Evolutionary conservation across 805 yeast species (phyloP), one percentile per base, ranked within the genome.

Genomic region (Starmerella cellae): DNA sequence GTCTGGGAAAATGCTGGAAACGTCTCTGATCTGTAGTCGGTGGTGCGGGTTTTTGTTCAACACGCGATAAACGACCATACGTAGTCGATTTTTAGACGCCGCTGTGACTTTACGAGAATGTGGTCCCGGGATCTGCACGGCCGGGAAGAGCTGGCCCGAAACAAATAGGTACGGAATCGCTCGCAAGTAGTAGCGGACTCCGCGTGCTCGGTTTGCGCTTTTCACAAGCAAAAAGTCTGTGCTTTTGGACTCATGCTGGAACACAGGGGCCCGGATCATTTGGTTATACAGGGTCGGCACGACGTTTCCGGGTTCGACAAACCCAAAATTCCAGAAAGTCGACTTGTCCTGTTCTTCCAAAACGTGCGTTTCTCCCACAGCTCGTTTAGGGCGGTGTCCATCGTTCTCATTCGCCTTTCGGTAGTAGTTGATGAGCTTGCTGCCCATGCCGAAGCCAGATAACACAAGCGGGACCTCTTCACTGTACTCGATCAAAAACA

Each of bases 251-350:
- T 84, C 94, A 57, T 91, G 98, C 55, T 78, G 77, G 65, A 83
- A 88, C 2, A 88, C 72, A 0, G 98, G 98, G 0, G 98, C 96
- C 47, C 98, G 66, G 4, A 80, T 60, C 80, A 91, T 79, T 54
- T 84, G 81, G 59, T 88, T 91, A 64, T 91, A 91, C 37, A 88
- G 64, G 0, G 98, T 82, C 1, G 97, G 97, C 2, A 87, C 95
- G 42, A 84, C 75, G 53, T 80, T 83, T 2, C 98, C 98, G 2
- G 85, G 82, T 36, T 84, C 95, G 6, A 91, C 97, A 63, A 81
- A 82, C 1, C 98, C 98, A 65, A 85, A 91, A 60, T 87, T 91
- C 97, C 98, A 91, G 59, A 91, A 91, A 11, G 98, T 96, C 6
- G 95, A 82, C 54, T 93, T 72, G 62, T 91, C 98, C 58, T 87